Evolutionary conservation across 2,329 filamentous ascomycete genomes (phyloP), one percentile per base, ranked within the genome.

Genomic region (Verticillium nubilum): DNA sequence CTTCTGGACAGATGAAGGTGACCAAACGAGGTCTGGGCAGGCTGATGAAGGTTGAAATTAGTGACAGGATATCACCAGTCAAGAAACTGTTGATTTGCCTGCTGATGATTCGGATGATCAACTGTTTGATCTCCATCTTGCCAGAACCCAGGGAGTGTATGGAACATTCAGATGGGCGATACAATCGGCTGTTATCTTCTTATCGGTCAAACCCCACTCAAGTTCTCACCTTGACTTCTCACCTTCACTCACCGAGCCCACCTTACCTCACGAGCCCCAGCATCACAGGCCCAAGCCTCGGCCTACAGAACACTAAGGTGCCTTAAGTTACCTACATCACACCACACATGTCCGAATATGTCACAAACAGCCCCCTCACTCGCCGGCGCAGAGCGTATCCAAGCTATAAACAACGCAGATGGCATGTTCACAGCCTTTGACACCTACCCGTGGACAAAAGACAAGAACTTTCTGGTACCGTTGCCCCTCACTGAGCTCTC

Each of bases 401-500:
- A 74, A 61, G 73, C 72, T 25, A 71, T 77, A 56, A 70, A 67
- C 37, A 69, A 73, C 60, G 66, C 78, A 58, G 71, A 73, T 62
- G 69, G 75, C 56, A 71, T 86, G 60, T 90, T 85, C 70, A 74
- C 77, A 60, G 82, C 86, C 62, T 82, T 91, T 56, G 86, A 89
- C 66, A 73, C 74, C 26, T 91, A 91, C 68, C 80, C 83, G 19
- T 92, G 88, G 88, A 79, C 80, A 61, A 81, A 81, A 62, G 89
- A 92, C 72, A 77, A 80, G 57, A 84, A 85, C 63, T 92, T 91
- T 67, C 85, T 90, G 74, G 86, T 86, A 74, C 52, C 65, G 12
- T 9, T n/a, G 15, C 9, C 4, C 13, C 33, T 57, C 17, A 58
- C 55, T 35, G 19, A n/a, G 9, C 31, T 6, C 56, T 12, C 17